Base-by-base conservation (phyloP, 495 filamentous ascomycete genomes). In the Aspergillus egyptiacus region DNA sequence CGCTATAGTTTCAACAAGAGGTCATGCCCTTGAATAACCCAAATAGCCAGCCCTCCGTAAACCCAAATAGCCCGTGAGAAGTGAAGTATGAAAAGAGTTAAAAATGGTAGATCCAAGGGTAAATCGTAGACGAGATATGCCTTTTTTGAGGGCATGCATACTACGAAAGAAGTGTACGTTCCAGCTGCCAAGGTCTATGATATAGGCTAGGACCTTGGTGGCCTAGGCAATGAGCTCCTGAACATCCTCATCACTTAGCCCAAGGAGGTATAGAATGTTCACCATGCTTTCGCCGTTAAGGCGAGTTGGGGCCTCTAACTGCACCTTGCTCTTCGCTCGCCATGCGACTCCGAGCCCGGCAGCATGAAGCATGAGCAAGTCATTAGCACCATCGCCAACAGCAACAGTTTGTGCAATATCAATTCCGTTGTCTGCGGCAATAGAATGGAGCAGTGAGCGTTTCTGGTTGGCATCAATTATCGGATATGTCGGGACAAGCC, bases 311-410 rank as follows among this genome's bases (percentile, higher is more conserved):
- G 93, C 91, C 59, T 87, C 83, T 61, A 84, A 77, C 71, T 98
- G 93, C 47, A 98, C 93, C 55, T 79, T 81, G 42, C 84, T 85
- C 73, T 98, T 98, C 19, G 93, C 93, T 64, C 90, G 87, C 79
- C 89, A 95, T 11, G 93, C 93, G 31, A 97, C 82, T 5, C 93
- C 93, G 47, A 96, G 66, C 5, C 91, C 93, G 14, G 93, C 91
- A 39, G 81, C 81, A 22, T 78, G 75, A 69, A 98, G 87, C 93
- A 98, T 98, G 33, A 85, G 74, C 30, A 98, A 71, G 59, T 98
- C 93, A 58, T 98, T 98, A 31, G 93, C 91, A 19, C 93, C 93
- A 59, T 98, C 93, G 10, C 93, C 93, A 1, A 96, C 84, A 8
- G 88, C 86, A 22, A 96, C 69, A 10, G 86, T 84, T 66, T 94